phyloP scores from a whole-genome alignment of 345 rosid species.

The Hibiscus tridactylites region DNA sequence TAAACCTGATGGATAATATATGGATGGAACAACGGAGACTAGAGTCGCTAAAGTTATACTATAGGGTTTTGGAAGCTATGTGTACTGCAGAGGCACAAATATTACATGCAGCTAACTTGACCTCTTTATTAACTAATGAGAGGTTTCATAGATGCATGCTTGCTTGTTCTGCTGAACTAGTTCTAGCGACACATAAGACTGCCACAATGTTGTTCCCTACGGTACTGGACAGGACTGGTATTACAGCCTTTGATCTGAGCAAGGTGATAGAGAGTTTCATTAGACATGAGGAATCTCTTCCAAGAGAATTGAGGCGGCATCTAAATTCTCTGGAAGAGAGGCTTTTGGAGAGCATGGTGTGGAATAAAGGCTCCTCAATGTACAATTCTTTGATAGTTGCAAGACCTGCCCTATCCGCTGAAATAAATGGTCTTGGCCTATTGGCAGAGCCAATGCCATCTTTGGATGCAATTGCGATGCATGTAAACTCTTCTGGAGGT shows the following conservation, averaged over 20 bases:
- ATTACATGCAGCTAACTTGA: slow-evolving; percentile 70
- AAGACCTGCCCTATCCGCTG: slow-evolving; percentile 52
- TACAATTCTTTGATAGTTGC: slow-evolving; percentile 92
- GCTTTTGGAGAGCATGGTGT: slow-evolving; percentile 95
- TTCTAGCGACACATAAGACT: slow-evolving; percentile 90
- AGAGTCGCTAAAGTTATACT: slow-evolving; percentile 84
- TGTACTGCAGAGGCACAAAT: slow-evolving; percentile 87
- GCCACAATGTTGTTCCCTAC: slow-evolving; percentile 93
- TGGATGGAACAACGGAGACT: slow-evolving; percentile 92
- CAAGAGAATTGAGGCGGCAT: slow-evolving; percentile 95
- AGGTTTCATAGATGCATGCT: slow-evolving; percentile 98
- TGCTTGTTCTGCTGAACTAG: slow-evolving; percentile 93
- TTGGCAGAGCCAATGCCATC: slow-evolving; percentile 87
- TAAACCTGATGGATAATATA: slow-evolving; percentile 79
- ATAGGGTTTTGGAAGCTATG: slow-evolving; percentile 92
- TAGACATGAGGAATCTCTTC: slow-evolving; percentile 92
- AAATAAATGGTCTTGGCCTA: slow-evolving; percentile 58
- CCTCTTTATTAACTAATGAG: slow-evolving; percentile 85
- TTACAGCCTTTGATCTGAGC: slow-evolving; percentile 97
- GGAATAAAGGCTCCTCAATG: slow-evolving; percentile 97
- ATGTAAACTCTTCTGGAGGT: slow-evolving; percentile 47
- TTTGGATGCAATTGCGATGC: slow-evolving; percentile 72
- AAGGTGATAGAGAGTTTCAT: slow-evolving; percentile 97
- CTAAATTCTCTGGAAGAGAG: slow-evolving; percentile 92
- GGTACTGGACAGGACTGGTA: slow-evolving; percentile 91